These are phyloP conservation scores for Amaranthus tricolor DNA, from an alignment of 179 eudicot genomes.

Conservation along the genomic window DNA sequence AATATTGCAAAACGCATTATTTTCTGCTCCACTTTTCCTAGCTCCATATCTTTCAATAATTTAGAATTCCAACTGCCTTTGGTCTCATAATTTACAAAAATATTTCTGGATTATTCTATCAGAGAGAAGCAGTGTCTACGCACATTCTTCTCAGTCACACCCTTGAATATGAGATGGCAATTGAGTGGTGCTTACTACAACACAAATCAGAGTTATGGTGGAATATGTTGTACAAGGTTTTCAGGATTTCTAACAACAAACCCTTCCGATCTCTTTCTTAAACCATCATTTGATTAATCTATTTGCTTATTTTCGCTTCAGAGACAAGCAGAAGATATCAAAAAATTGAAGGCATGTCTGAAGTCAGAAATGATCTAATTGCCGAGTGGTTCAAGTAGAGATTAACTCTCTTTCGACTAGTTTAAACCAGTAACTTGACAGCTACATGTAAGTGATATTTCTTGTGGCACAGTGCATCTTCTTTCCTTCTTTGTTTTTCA, in stretches of 20 bases:
- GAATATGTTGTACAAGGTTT: slow-evolving; percentile 52
- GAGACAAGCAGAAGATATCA: slow-evolving; percentile 24
- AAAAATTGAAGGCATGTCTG: slow-evolving; percentile 5
- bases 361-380: slow-evolving; percentile 17
- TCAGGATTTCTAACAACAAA: not conserved
- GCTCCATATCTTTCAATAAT: not conserved
- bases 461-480: not conserved
- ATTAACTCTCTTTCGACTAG: not conserved
- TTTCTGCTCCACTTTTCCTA: not conserved
- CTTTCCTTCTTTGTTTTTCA: no score
- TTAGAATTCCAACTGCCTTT: not conserved
- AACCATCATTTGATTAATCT: not conserved
- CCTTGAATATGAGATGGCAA: slow-evolving; percentile 74
- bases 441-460: not conserved
- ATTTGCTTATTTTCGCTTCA: slow-evolving; percentile 1
- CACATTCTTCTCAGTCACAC: slow-evolving; percentile 79
- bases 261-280: not conserved
- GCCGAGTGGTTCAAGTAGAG: not conserved
- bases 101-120: slow-evolving; percentile 2
- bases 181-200: slow-evolving; percentile 72
- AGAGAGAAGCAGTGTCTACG: slow-evolving; percentile 80
- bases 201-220: slow-evolving; percentile 48
- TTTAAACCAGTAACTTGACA: not conserved
- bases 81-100: not conserved
- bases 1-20: not conserved